A percentile compares a stretch with the other conserved stretches of the same genome.
phyloP scores from a whole-genome alignment of 208 protist species.

The Novymonas esmeraldas region DNA sequence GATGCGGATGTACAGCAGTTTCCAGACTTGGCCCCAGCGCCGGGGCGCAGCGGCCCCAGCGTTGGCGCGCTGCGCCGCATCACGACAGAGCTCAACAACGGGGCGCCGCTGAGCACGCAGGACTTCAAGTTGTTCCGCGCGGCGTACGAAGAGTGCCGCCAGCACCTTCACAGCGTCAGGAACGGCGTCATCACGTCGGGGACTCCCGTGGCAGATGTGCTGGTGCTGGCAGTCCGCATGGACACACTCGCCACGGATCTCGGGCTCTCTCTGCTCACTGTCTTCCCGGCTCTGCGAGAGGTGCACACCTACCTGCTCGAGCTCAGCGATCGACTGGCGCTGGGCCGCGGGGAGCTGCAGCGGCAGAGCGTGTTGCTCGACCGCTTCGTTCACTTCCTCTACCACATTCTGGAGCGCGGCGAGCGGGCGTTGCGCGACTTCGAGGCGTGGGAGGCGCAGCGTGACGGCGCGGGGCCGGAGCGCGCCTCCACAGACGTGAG shows the following conservation, averaged over 20 bases:
- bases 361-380: slow-evolving; percentile 35
- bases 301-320: slow-evolving; percentile 65
- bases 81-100: slow-evolving; percentile 64
- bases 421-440: slow-evolving; percentile 32
- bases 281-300: slow-evolving; percentile 66
- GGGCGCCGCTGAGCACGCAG: slow-evolving; percentile 39
- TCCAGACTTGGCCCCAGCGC: slow-evolving; percentile 47
- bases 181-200: slow-evolving; percentile 40
- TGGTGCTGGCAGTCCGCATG: slow-evolving; percentile 69
- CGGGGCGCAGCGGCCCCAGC: slow-evolving; percentile 32
- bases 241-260: slow-evolving; percentile 64
- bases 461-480: slow-evolving; percentile 1
- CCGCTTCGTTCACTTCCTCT: slow-evolving; percentile 32
- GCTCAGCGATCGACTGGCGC: slow-evolving; percentile 29
- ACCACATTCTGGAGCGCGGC: slow-evolving; percentile 33
- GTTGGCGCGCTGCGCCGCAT: slow-evolving; percentile 45
- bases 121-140: slow-evolving; percentile 71
- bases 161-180: slow-evolving; percentile 72
- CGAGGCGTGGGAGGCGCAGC: slow-evolving; percentile 29
- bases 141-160: slow-evolving; percentile 58
- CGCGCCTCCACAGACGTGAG: slow-evolving; percentile 1
- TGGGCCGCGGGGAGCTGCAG: slow-evolving; percentile 15
- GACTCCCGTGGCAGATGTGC: slow-evolving; percentile 42
- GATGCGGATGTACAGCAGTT: slow-evolving; percentile 64
- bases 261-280: slow-evolving; percentile 39